Evolutionary conservation across 2,329 filamentous ascomycete genomes (phyloP).

Genomic region (Neopestalotiopsis sp.): DNA sequence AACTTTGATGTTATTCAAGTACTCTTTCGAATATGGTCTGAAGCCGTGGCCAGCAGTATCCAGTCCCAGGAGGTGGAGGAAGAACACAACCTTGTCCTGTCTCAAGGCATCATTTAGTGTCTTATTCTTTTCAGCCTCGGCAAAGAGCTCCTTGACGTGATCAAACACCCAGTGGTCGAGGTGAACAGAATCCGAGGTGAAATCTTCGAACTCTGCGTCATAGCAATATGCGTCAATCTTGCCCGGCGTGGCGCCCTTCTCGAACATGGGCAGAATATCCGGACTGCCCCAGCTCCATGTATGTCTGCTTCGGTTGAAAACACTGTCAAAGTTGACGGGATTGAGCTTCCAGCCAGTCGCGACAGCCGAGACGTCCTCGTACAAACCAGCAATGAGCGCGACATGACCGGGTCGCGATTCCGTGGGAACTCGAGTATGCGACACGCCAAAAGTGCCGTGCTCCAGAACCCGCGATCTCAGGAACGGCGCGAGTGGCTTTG

Average conservation of each 20-base stretch:
- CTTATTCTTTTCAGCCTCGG: slow-evolving; percentile 76
- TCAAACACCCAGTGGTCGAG: slow-evolving; percentile 97
- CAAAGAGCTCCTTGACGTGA: slow-evolving; percentile 85
- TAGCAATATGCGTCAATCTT: slow-evolving; percentile 89
- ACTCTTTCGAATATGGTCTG: slow-evolving; percentile 93
- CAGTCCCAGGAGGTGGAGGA: slow-evolving; percentile 88
- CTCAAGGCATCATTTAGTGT: slow-evolving; percentile 75
- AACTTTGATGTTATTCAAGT: slow-evolving; percentile 90
- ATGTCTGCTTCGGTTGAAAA: slow-evolving; percentile 95
- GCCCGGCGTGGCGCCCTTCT: slow-evolving; percentile 86
- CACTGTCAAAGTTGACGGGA: slow-evolving; percentile 96
- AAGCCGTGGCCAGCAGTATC: slow-evolving; percentile 89
- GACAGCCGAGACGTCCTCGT: slow-evolving; percentile 97
- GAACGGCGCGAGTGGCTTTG: slow-evolving; percentile 86
- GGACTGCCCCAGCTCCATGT: slow-evolving; percentile 99
- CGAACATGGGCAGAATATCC: slow-evolving; percentile 97
- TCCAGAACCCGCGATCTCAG: slow-evolving; percentile 86
- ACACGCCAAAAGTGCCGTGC: slow-evolving; percentile 95
- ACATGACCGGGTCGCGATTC: slow-evolving; percentile 97
- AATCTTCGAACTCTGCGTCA: slow-evolving; percentile 85
- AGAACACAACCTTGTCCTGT: slow-evolving; percentile 91
- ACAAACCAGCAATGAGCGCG: slow-evolving; percentile 92
- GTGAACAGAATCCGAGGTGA: slow-evolving; percentile 78
- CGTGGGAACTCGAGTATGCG: slow-evolving; percentile 94
- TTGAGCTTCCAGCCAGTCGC: slow-evolving; percentile 99